Evolutionary conservation across 2,329 filamentous ascomycete species (phyloP).

Genomic region (Colletotrichum sp.): DNA sequence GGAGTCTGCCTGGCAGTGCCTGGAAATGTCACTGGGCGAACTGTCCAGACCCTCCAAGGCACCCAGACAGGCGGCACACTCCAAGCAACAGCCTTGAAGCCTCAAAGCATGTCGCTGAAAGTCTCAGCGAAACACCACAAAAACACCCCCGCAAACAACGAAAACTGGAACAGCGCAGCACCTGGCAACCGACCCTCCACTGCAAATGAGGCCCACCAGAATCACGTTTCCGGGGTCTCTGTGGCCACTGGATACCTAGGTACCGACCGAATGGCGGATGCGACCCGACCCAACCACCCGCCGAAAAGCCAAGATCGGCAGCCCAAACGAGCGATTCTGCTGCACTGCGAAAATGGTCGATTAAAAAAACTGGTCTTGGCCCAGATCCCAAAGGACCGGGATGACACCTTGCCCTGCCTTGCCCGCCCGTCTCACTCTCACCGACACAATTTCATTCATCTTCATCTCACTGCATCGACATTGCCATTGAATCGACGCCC

Average conservation of each 20-base stretch:
- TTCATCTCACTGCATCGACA: not conserved
- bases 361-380: not conserved
- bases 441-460: not conserved
- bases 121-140: not conserved
- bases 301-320: slow-evolving; percentile 7
- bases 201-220: slow-evolving; percentile 6
- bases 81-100: not conserved
- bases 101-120: not conserved
- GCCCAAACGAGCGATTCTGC: not conserved
- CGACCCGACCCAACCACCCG: slow-evolving; percentile 13
- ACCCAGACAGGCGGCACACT: not conserved
- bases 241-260: not conserved
- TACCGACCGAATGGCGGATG: not conserved
- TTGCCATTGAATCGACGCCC: not conserved
- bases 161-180: not conserved
- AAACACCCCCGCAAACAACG: not conserved
- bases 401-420: not conserved
- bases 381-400: not conserved
- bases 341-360: not conserved
- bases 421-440: not conserved
- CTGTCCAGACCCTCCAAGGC: not conserved
- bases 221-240: slow-evolving; percentile 2
- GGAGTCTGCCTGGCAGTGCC: not conserved
- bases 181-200: not conserved
- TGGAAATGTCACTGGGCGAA: slow-evolving; percentile 5